Base-by-base conservation (phyloP, 768 basidiomycete genomes). In the Suillus placidus region DNA sequence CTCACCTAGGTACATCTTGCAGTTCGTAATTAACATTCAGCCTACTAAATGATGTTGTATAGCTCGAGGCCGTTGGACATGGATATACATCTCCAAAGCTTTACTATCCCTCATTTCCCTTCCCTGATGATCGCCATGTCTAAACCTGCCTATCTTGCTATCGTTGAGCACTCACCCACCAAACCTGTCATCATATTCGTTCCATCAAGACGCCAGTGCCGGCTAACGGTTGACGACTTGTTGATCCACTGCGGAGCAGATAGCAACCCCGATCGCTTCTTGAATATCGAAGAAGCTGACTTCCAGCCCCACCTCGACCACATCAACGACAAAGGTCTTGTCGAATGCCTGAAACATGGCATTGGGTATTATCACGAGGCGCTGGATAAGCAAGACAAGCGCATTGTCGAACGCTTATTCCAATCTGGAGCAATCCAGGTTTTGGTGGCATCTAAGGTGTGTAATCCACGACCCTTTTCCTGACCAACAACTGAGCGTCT, bases 111-210 rank as follows among this genome's bases (percentile, higher is more conserved):
- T n/a, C 97, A 99, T 73, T 97, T 97, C 87, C 95, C 97, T 0
- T 97, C 95, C 0, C 82, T 99, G 49, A 99, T 99, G 97, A 94
- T 99, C 66, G 87, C 95, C 54, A 99, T 99, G 97, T 95, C 96
- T 10, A 99, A 99, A 75, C 97, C 97, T 0, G 93, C 97, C 0
- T 99, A 98, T 75, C 86, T 99, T 8, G 90, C 96, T 37, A 91
- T 98, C 66, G 81, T 89, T 52, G 97, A 99, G 73, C 89, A 95
- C 69, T 90, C 97, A 0, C 85, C 88, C 0, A 83, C 86, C 5
- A 93, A 92, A 71, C 96, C 96, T 0, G 93, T 95, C 68, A 91
- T 99, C 71, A 80, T 93, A 67, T 99, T 99, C 67, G 97, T 99
- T 0, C 92, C 95, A 0, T 95, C 94, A 23, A 85, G 97, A 23